phyloP scores from a whole-genome alignment of 257 asterid genomes.

The Solanum chiquidenum region DNA sequence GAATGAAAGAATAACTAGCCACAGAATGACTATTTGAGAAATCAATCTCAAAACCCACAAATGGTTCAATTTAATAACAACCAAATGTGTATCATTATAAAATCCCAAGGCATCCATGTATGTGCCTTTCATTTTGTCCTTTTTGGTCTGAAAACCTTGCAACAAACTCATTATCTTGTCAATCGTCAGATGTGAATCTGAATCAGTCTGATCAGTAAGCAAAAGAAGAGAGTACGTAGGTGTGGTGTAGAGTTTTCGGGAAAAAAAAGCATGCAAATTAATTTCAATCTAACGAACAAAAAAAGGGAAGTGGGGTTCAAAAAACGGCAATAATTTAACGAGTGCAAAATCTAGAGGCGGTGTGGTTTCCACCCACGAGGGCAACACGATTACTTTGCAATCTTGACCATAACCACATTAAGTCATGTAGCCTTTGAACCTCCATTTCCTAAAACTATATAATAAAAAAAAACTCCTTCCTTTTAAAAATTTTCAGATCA shows the following conservation, averaged over 20 bases:
- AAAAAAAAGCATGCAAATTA: neutral
- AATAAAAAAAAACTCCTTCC: neutral
- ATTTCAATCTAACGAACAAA: neutral
- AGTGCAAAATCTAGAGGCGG: slow-evolving; percentile 39
- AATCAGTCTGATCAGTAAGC: neutral
- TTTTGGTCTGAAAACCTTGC: neutral
- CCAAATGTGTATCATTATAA: neutral
- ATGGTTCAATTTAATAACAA: slow-evolving; percentile 4
- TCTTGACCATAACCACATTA: slow-evolving; percentile 11
- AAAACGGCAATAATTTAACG: slow-evolving; percentile 7
- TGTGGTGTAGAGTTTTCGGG: neutral
- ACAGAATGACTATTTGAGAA: slow-evolving; percentile 11
- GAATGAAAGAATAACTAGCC: slow-evolving; percentile 19
- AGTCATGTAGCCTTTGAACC: slow-evolving; percentile 17
- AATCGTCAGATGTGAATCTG: neutral
- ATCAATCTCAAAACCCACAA: slow-evolving; percentile 11
- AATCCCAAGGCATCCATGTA: neutral
- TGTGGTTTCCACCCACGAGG: slow-evolving; percentile 50
- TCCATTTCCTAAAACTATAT: slow-evolving; percentile 14
- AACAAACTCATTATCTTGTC: slow-evolving; percentile 2
- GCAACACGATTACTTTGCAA: slow-evolving; percentile 13
- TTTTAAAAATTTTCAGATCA: slow-evolving; percentile 8
- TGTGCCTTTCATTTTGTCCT: neutral
- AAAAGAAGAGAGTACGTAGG: neutral
- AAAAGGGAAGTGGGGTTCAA: neutral